Base-by-base conservation (phyloP, 106 monocot genomes). In the Acanthochlamys bracteata region DNA sequence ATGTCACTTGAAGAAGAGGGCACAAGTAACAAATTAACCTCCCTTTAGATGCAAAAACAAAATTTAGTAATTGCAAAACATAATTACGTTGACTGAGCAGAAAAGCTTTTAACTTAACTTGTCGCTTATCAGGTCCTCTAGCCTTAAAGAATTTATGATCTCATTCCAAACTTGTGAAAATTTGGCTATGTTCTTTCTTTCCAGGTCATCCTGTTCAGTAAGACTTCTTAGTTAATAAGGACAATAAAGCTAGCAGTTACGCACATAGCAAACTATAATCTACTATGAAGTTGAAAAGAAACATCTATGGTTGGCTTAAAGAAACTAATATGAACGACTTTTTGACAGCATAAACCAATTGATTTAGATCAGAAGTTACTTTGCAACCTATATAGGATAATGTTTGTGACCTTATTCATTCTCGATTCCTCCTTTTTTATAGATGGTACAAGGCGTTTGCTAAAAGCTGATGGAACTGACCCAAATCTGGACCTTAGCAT, bases 111-210 rank as follows among this genome's bases (percentile, higher is more conserved):
- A 49, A 57, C 66, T 64, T 84, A 86, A 69, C 98, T 81, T 99
- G 71, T 99, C 83, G 81, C 85, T 99, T 70, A 99, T 92, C 41
- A 92, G 71, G 46, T 99, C 98, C 73, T 99, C 98, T 79, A 92
- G 92, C 57, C 98, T 75, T 70, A 99, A 99, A 81, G 85, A 92
- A 47, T 88, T 83, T 72, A 99, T 84, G 25, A 99, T 76, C 81
- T 99, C 98, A 86, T 99, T 99, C 98, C 98, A 99, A 51, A 99
- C 65, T 66, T 99, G 98, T 76, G 92, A 83, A 81, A 99, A 99
- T 27, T 92, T 99, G 51, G 98, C 98, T 68, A 88, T 88, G 61
- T 99, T 92, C 88, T 80, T 92, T 92, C 71, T 88, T 92, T 64
- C 74, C 83, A 55, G 98, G 83, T 53, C n/a, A n/a, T n/a, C n/a